Conservation (phyloP, 768 basidiomycete genomes). For the Agaricus subrufescens region DNA sequence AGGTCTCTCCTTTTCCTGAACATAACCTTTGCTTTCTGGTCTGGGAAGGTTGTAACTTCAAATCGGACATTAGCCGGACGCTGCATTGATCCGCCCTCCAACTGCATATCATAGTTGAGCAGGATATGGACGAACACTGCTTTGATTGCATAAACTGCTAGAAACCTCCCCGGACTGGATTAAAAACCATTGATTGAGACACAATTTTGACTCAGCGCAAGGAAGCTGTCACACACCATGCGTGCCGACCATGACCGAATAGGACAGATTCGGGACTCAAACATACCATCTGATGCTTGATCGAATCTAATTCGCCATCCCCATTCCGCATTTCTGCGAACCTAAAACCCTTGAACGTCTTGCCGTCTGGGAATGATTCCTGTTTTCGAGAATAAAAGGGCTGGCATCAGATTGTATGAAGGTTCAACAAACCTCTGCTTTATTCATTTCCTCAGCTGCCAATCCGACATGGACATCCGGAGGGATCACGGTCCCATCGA, state of each 20-base stretch:
- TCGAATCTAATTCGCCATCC: constrained; percentile 10
- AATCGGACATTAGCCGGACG: neutral
- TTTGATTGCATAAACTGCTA: constrained; percentile 34
- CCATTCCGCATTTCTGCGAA: constrained; percentile 26
- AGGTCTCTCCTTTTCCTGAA: neutral
- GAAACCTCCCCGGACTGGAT: constrained; percentile 35
- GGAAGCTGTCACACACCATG: constrained; percentile 16
- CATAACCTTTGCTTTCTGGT: constrained; percentile 3
- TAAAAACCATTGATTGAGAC: neutral
- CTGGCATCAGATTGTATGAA: neutral
- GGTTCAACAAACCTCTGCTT: constrained; percentile 16
- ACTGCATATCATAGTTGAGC: constrained; percentile 33
- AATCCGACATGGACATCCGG: constrained; percentile 20
- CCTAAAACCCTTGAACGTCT: constrained; percentile 34
- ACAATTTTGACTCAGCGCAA: neutral
- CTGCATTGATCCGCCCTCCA: constrained; percentile 5
- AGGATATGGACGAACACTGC: constrained; percentile 31
- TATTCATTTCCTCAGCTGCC: constrained; percentile 24
- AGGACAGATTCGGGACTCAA: constrained; percentile 19
- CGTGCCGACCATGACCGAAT: constrained; percentile 27
- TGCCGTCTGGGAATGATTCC: constrained; percentile 20
- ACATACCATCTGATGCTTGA: constrained; percentile 24
- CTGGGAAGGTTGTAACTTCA: neutral
- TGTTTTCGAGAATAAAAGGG: neutral
- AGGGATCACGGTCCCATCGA: constrained; percentile 29